Percentiles rank a stretch among this genome's conserved stretches.
Conservation (phyloP, 176 grass and related monocot species). For the Poa pratensis region DNA sequence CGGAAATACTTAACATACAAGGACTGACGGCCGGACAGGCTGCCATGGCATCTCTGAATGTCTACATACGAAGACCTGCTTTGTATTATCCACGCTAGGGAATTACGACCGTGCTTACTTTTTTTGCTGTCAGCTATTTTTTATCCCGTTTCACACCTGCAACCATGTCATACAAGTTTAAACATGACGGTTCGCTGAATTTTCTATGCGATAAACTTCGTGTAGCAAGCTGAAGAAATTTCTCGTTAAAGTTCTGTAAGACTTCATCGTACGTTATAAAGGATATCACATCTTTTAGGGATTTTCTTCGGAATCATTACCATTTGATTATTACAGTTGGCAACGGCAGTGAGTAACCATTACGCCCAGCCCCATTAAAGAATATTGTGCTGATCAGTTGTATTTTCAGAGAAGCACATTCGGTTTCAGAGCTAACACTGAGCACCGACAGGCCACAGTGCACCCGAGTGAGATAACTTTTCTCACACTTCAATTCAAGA, state of each 20-base stretch:
- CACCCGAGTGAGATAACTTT: not conserved
- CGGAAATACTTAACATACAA: no score
- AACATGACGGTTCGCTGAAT: not conserved
- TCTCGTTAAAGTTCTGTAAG: no score
- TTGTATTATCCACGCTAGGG: not conserved
- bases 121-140: not conserved
- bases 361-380: no score
- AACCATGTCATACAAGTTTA: not conserved
- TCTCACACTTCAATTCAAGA: not conserved
- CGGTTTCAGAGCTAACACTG: not conserved
- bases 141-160: slow-evolving; percentile 14
- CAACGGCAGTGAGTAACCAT: no score
- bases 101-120: not conserved
- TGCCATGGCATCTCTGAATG: not conserved
- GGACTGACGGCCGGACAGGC: not conserved
- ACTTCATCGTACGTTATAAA: no score
- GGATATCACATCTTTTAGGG: no score
- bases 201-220: not conserved
- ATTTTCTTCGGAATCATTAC: no score
- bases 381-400: not conserved
- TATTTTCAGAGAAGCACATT: not conserved
- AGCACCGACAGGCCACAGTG: not conserved
- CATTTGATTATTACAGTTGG: no score
- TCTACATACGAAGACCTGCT: not conserved
- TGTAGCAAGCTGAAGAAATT: no score